These are phyloP conservation scores for Chlorokybus atmophyticus DNA, from an alignment of 139 green algal species.

Conservation along the genomic window DNA sequence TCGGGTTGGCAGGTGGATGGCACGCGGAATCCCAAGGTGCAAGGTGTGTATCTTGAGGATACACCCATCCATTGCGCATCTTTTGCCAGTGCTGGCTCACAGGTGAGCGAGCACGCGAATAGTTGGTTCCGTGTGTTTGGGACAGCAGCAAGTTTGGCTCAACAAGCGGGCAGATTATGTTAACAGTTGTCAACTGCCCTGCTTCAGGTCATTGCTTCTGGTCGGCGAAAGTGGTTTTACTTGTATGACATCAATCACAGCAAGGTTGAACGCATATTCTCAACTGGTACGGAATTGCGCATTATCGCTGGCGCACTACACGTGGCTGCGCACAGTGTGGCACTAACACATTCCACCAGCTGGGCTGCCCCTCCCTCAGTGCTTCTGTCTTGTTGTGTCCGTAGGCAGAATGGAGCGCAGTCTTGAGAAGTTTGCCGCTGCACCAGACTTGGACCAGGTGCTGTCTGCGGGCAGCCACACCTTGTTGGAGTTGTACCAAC, in stretches of 20 bases:
- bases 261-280: constrained; percentile 7
- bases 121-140: no score
- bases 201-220: constrained; percentile 52
- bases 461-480: neutral
- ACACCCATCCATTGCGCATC: constrained; percentile 65
- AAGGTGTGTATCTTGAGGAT: constrained; percentile 67
- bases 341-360: no score
- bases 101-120: no score
- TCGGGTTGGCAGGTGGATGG: constrained; percentile 49
- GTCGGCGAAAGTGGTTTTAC: constrained; percentile 72
- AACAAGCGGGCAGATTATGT: no score
- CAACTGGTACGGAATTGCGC: no score
- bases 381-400: no score
- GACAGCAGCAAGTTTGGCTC: no score
- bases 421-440: constrained; percentile 45
- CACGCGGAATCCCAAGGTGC: constrained; percentile 60
- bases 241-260: constrained; percentile 56
- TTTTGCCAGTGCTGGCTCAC: constrained; percentile 44
- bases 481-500: no score
- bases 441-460: constrained; percentile 2
- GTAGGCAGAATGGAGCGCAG: constrained; percentile 10
- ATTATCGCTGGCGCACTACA: no score
- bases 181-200: no score
- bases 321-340: no score
- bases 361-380: no score